Conservation (phyloP, 768 basidiomycete genomes). For the Psilocybe cyanescens region DNA sequence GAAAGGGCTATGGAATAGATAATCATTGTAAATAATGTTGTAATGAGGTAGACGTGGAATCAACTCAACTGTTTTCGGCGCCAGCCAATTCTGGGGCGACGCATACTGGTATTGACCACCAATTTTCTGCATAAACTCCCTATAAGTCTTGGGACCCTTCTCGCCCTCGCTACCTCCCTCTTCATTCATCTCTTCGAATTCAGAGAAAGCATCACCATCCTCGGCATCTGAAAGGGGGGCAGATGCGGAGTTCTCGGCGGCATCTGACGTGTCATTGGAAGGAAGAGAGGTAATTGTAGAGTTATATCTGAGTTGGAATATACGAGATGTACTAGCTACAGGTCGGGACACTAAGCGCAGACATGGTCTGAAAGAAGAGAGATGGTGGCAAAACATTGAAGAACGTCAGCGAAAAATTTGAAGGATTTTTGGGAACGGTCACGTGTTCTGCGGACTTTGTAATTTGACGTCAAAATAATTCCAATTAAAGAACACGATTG, state of each 20-base stretch:
- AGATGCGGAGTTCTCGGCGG: conserved; percentile 18
- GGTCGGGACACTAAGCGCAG: conserved; percentile 26
- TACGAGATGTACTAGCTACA: conserved; percentile 18
- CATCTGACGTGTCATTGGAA: conserved; percentile 22
- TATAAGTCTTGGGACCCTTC: conserved; percentile 33
- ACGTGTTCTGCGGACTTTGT: conserved; percentile 27
- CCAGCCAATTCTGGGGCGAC: conserved; percentile 65
- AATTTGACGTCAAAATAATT: not conserved
- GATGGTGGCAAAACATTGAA: conserved; percentile 33
- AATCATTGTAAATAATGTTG: conserved; percentile 4
- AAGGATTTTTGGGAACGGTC: conserved; percentile 29
- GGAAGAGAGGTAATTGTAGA: conserved; percentile 28
- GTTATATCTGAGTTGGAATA: conserved; percentile 20
- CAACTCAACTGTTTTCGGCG: conserved; percentile 53
- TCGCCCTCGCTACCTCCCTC: conserved; percentile 9
- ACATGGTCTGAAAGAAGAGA: conserved; percentile 32
- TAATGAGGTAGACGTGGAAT: conserved; percentile 15
- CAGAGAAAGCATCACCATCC: not conserved
- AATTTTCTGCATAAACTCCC: conserved; percentile 44
- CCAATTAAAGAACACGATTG: conserved; percentile 3
- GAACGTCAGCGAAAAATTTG: conserved; percentile 30
- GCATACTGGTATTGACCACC: conserved; percentile 48
- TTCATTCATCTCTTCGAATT: conserved; percentile 7
- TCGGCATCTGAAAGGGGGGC: no score
- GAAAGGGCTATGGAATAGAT: conserved; percentile 69